Evolutionary conservation across 1,139 yeast species (phyloP).

Genomic region (Nadsonia starkeyi-henricii): DNA sequence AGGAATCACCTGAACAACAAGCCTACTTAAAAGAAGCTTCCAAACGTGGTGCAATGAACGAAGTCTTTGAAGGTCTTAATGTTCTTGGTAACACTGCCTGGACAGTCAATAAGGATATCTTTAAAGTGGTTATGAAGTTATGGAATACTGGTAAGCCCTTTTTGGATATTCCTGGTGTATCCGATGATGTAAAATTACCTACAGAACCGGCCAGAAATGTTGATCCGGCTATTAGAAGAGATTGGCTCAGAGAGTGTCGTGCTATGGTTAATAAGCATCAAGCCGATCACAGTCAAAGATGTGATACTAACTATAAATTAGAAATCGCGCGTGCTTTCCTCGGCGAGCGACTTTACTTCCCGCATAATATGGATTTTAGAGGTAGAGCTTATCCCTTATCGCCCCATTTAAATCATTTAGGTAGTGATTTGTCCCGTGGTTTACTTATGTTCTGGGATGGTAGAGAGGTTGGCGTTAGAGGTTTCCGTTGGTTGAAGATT

Average conservation of each 20-base stretch:
- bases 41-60: conserved; percentile 46
- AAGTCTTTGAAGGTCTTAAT: conserved; percentile 69
- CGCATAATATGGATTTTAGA: conserved; percentile 87
- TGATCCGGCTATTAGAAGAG: conserved; percentile 59
- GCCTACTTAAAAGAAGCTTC: conserved; percentile 84
- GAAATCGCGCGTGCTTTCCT: conserved; percentile 87
- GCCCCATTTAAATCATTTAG: conserved; percentile 68
- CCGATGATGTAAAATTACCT: conserved; percentile 41
- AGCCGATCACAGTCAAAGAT: conserved; percentile 68
- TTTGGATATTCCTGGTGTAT: conserved; percentile 61
- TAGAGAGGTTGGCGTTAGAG: conserved; percentile 55
- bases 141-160: conserved; percentile 82
- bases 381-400: conserved; percentile 95
- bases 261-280: conserved; percentile 46
- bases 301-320: conserved; percentile 83
- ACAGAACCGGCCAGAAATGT: conserved; percentile 43
- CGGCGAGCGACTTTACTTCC: conserved; percentile 75
- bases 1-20: conserved; percentile 76
- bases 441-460: conserved; percentile 84
- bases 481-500: conserved; percentile 78
- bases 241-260: conserved; percentile 51
- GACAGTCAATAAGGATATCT: conserved; percentile 70
- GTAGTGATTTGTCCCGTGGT: conserved; percentile 83
- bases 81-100: conserved; percentile 83
- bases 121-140: conserved; percentile 53